Evolutionary conservation across 2,329 filamentous ascomycete species (phyloP), one percentile per base, ranked within the genome.

Genomic region (Cladosporium sp.): DNA sequence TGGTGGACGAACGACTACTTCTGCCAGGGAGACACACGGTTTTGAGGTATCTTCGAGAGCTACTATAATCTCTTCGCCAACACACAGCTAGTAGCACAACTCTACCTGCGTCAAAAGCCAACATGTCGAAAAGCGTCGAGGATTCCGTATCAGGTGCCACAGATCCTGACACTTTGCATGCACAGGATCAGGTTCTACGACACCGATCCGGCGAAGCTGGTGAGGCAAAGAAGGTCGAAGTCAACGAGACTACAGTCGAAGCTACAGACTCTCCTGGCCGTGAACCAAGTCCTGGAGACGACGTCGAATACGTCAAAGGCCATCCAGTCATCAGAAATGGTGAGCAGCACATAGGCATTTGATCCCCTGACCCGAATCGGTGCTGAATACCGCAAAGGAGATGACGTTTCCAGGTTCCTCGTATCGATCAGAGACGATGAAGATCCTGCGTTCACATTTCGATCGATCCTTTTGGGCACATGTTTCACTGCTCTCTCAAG

Each of bases 401-500:
- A 40, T 12, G 60, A 62, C 19, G 60, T 62, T 1, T 62, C 60
- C 19, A 56, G 49, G 15, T 59, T 58, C 35, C 45, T 62, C 25
- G 47, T 62, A 17, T 60, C 58, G 32, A 39, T 36, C 13, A 48
- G 48, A 40, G 58, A 60, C 34, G 54, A 60, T 37, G 54, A 54
- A n/a, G 58, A 60, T 42, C 58, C 58, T 13, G 55, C 58, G 13
- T 54, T 60, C 36, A 60, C 58, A 9, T 60, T 60, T 34, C 58
- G 58, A 13, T 57, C 54, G 8, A 60, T 60, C 6, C 40, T 60
- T 12, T 53, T 60, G 4, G 58, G 58, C 4, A 47, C 54, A 1
- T n/a, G 51, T 7, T 60, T 60, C 49, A 60, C 58, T 4, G 58
- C 54, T 3, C 50, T 60, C 3, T 60, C 58, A 12, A 60, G 54